A percentile compares a stretch with the other conserved stretches of the same genome.
phyloP scores from a whole-genome alignment of 1,284 basidiomycete genomes.

The Athelia sp. region DNA sequence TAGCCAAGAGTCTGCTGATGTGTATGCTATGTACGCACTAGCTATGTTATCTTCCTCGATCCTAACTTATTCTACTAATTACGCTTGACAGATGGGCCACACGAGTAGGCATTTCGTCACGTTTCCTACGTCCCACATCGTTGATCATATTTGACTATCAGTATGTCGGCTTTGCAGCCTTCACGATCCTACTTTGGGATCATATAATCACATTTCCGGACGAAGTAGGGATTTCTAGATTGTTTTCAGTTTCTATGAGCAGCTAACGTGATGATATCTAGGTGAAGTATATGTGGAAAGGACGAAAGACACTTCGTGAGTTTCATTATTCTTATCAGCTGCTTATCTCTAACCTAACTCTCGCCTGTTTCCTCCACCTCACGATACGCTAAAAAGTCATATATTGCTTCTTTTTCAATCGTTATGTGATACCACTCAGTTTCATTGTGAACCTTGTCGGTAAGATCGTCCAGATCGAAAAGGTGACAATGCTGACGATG shows the following conservation, averaged over 20 bases:
- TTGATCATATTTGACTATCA: background rate
- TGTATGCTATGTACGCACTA: no score
- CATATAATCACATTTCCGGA: slow-evolving; percentile 38
- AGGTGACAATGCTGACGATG: no score
- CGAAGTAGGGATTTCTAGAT: slow-evolving; percentile 23
- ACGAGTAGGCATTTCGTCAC: no score
- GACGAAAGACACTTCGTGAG: slow-evolving; percentile 27
- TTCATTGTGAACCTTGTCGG: slow-evolving; percentile 35
- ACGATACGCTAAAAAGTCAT: slow-evolving; percentile 19
- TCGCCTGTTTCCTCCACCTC: no score
- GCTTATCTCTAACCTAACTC: slow-evolving; percentile 3
- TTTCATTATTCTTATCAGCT: background rate
- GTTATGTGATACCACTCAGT: slow-evolving; percentile 39
- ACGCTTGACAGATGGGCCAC: no score
- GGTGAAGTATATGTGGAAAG: slow-evolving; percentile 35
- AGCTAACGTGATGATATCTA: slow-evolving; percentile 10
- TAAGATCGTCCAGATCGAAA: slow-evolving; percentile 9
- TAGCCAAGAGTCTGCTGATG: no score
- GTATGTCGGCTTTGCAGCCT: slow-evolving; percentile 6
- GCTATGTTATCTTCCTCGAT: no score
- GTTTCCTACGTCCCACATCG: no score
- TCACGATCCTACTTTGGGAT: slow-evolving; percentile 40
- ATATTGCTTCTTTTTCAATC: slow-evolving; percentile 23
- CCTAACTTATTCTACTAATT: no score
- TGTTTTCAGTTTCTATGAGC: background rate